Evolutionary conservation across 495 filamentous ascomycete genomes (phyloP).

Genomic region (Xylaria curta): DNA sequence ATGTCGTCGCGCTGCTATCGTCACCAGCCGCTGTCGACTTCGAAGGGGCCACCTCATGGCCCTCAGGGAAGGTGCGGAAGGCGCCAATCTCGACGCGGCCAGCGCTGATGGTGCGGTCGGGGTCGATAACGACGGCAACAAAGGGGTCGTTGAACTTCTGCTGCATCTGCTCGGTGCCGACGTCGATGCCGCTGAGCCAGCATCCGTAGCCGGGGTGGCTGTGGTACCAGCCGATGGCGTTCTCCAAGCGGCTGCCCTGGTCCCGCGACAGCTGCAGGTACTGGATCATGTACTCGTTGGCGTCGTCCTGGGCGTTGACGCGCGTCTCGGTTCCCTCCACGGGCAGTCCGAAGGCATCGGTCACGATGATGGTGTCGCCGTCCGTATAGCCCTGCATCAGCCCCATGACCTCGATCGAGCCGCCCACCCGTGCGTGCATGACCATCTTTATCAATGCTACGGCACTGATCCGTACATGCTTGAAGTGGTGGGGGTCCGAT

Average conservation of each 20-base stretch:
- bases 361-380: slow-evolving; percentile 85
- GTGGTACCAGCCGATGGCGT: slow-evolving; percentile 98
- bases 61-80: slow-evolving; percentile 87
- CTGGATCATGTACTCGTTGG: slow-evolving; percentile 94
- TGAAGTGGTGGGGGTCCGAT: slow-evolving; percentile 87
- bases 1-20: slow-evolving; percentile 42
- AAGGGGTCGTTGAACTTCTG: slow-evolving; percentile 88
- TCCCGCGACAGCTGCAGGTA: slow-evolving; percentile 80
- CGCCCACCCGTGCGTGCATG: slow-evolving; percentile 95
- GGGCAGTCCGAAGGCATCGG: slow-evolving; percentile 90
- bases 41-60: slow-evolving; percentile 58
- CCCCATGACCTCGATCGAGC: slow-evolving; percentile 94
- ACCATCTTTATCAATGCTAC: slow-evolving; percentile 98
- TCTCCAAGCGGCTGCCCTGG: slow-evolving; percentile 75
- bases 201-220: slow-evolving; percentile 97
- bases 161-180: slow-evolving; percentile 82
- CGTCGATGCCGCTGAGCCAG: slow-evolving; percentile 97
- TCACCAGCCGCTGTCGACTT: background rate
- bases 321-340: slow-evolving; percentile 98
- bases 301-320: slow-evolving; percentile 93
- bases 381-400: slow-evolving; percentile 96
- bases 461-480: slow-evolving; percentile 89
- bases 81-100: slow-evolving; percentile 98
- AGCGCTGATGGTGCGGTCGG: slow-evolving; percentile 91
- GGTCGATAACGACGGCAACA: slow-evolving; percentile 95